Percentiles rank a stretch among this genome's conserved stretches.
These are phyloP conservation scores for Debaryomycetaceae sp. DNA, from an alignment of 1,139 yeast genomes.

Conservation along the genomic window DNA sequence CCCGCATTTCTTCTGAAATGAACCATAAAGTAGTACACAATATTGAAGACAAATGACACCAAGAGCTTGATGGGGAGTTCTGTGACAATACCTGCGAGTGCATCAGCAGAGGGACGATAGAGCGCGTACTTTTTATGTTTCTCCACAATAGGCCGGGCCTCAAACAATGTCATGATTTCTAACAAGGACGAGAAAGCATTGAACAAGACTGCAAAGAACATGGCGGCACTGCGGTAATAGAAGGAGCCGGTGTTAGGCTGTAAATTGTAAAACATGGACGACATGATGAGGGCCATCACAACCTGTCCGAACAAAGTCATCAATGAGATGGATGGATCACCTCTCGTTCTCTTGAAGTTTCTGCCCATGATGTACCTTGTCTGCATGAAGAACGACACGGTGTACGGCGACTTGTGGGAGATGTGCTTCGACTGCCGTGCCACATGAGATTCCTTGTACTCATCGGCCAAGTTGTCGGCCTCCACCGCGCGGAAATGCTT, in stretches of 20 bases:
- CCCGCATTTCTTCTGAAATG: slow-evolving; percentile 59
- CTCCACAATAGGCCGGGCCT: slow-evolving; percentile 70
- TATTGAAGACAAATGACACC: slow-evolving; percentile 48
- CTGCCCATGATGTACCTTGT: slow-evolving; percentile 48
- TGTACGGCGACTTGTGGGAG: slow-evolving; percentile 47
- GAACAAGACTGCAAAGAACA: slow-evolving; percentile 70
- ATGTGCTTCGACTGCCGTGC: slow-evolving; percentile 49
- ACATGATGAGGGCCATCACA: slow-evolving; percentile 62
- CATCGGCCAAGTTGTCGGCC: slow-evolving; percentile 9
- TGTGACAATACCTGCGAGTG: slow-evolving; percentile 56
- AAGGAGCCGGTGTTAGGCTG: slow-evolving; percentile 34
- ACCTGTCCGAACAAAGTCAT: slow-evolving; percentile 52
- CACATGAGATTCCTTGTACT: slow-evolving; percentile 39
- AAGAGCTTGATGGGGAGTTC: slow-evolving; percentile 55
- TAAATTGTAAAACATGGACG: slow-evolving; percentile 67
- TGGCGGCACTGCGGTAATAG: slow-evolving; percentile 56
- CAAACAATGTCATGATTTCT: slow-evolving; percentile 59
- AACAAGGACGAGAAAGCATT: slow-evolving; percentile 67
- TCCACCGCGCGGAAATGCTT: slow-evolving; percentile 13
- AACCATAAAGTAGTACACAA: slow-evolving; percentile 56
- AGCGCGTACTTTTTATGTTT: slow-evolving; percentile 69
- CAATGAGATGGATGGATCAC: slow-evolving; percentile 56
- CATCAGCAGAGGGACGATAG: slow-evolving; percentile 72
- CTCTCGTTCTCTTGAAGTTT: slow-evolving; percentile 51
- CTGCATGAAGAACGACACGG: slow-evolving; percentile 58